Evolutionary conservation across 331 rosid species (phyloP), one percentile per base, ranked within the genome.

Genomic region (Quercus lobata): DNA sequence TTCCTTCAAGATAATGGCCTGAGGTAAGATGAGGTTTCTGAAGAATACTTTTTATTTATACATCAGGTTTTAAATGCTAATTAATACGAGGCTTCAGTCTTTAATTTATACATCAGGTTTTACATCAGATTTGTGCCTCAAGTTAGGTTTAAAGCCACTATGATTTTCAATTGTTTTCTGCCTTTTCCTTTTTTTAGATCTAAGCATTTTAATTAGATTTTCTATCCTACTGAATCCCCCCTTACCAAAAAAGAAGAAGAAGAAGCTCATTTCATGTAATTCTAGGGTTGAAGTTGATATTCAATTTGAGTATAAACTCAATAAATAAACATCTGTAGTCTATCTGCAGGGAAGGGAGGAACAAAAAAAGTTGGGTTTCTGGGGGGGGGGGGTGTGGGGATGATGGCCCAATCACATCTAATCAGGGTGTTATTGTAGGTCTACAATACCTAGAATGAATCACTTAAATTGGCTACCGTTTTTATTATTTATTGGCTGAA

Each of bases 1-100:
- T 87, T 84, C 79, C 98, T 96, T 82, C 97, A 81, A 83, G 89
- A 89, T 78, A 88, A 79, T 75, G 93, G 90, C 77, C 83, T 71
- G 72, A 87, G 96, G 99, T 96, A 91, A 82, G 75, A 65, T 66
- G 71, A 41, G 81, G n/a, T 60, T 83, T 58, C 0, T 60, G 69
- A 72, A 78, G 66, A 62, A 19, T 41, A 14, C 27, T 66, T 32
- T 82, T 81, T 57, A 82, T 58, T 73, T 85, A 62, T 72, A 35
- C 21, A 3, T 69, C 63, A 18, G 53, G 61, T 69, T 84, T 82
- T 54, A 54, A 66, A 52, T 34, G 18, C 81, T 73, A 66, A 79
- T 76, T 78, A 22, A 57, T 72, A 34, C 60, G 52, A 6, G 49
- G 76, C 34, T 78, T 58, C 49, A 57, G 44, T 72, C 30, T 57